Conservation (phyloP, 129 eudicot species). For the Chrysanthemum seticuspe region DNA sequence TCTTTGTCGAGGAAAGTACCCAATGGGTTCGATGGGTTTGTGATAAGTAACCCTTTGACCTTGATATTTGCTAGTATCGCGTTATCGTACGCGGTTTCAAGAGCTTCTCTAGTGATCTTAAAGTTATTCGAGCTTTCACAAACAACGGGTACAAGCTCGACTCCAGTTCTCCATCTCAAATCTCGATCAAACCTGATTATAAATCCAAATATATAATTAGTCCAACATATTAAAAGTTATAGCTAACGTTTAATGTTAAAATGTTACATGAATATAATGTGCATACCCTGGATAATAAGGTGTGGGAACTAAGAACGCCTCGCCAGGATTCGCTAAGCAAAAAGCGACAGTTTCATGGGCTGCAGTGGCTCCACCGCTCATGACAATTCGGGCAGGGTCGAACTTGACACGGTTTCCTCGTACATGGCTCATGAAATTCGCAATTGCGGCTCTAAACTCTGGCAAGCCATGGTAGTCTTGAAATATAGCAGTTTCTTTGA, state of each 20-base stretch:
- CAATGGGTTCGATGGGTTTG: slow-evolving; percentile 68
- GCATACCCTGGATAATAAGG: slow-evolving; percentile 66
- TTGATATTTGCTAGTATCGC: slow-evolving; percentile 40
- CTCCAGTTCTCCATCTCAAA: slow-evolving; percentile 65
- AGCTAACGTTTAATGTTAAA: background rate
- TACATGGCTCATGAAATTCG: slow-evolving; percentile 55
- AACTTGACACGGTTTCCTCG: slow-evolving; percentile 54
- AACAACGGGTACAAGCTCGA: slow-evolving; percentile 44
- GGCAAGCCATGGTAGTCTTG: slow-evolving; percentile 72
- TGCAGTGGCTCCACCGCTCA: slow-evolving; percentile 73
- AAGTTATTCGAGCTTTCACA: slow-evolving; percentile 54
- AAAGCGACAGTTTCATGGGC: slow-evolving; percentile 56
- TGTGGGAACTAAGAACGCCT: slow-evolving; percentile 55
- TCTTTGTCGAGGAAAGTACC: slow-evolving; percentile 47
- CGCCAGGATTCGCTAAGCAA: slow-evolving; percentile 59
- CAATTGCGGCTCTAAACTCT: slow-evolving; percentile 44
- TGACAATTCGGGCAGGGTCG: slow-evolving; percentile 46
- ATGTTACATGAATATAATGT: background rate
- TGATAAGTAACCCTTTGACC: slow-evolving; percentile 53
- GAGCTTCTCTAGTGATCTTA: slow-evolving; percentile 46
- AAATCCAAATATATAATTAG: background rate
- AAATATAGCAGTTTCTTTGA: slow-evolving; percentile 46
- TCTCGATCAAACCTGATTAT: slow-evolving; percentile 56
- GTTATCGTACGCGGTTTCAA: slow-evolving; percentile 47
- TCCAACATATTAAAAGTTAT: background rate